phyloP scores from a whole-genome alignment of 2,329 filamentous ascomycete species.

The Scytalidium lignicola region DNA sequence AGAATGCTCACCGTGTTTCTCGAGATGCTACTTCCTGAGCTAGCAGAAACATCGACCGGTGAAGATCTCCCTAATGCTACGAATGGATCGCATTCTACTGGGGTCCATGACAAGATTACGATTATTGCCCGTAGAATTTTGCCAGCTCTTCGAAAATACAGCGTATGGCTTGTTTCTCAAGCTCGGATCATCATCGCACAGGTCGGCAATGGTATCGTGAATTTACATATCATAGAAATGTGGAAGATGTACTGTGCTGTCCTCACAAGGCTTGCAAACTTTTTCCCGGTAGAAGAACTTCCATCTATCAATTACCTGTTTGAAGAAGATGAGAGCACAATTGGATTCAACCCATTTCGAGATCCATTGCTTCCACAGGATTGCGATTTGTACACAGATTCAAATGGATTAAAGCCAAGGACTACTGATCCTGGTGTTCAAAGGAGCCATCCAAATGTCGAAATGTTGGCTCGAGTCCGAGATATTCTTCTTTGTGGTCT shows the following conservation, averaged over 20 bases:
- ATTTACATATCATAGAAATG: conserved; percentile 53
- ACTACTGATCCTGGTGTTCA: conserved; percentile 42
- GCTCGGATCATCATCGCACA: conserved; percentile 49
- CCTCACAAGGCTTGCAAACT: conserved; percentile 52
- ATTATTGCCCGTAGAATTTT: conserved; percentile 55
- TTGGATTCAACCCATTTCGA: conserved; percentile 58
- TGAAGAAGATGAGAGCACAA: conserved; percentile 61
- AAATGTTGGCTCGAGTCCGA: conserved; percentile 62
- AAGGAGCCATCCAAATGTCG: conserved; percentile 51
- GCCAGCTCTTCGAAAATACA: conserved; percentile 62
- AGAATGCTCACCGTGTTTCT: conserved; percentile 71
- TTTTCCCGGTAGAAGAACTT: conserved; percentile 53
- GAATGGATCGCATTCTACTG: conserved; percentile 31
- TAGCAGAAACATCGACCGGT: conserved; percentile 43
- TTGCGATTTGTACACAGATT: conserved; percentile 44
- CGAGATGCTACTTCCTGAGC: conserved; percentile 63
- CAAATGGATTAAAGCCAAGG: conserved; percentile 39
- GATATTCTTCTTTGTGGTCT: conserved; percentile 59
- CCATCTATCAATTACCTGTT: conserved; percentile 56
- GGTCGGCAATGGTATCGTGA: conserved; percentile 46
- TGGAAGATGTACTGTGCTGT: conserved; percentile 63
- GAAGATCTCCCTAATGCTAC: conserved; percentile 39
- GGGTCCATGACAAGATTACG: conserved; percentile 45
- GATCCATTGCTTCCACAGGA: conserved; percentile 41
- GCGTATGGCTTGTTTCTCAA: conserved; percentile 58